These are phyloP conservation scores for Suillus occidentalis DNA, from an alignment of 768 basidiomycete genomes.

Conservation along the genomic window DNA sequence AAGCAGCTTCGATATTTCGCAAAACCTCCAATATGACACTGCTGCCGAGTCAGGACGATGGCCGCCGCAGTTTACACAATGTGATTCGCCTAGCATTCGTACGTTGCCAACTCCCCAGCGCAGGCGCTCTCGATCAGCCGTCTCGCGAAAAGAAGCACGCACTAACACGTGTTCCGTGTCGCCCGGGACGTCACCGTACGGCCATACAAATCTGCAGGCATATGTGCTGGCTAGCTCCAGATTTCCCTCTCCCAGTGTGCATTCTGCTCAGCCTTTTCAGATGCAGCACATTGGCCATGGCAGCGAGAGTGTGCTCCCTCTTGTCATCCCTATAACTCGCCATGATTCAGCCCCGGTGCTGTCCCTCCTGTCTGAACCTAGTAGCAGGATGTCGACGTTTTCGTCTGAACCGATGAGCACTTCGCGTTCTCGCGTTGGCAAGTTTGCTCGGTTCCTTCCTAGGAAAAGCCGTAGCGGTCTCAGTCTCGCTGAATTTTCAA, in stretches of 20 bases:
- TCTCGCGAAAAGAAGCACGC: slow-evolving; percentile 33
- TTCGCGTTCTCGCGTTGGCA: slow-evolving; percentile 16
- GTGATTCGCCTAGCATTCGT: slow-evolving; percentile 13
- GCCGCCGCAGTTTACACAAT: slow-evolving; percentile 10
- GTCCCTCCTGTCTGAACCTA: slow-evolving; percentile 25
- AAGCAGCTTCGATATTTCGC: slow-evolving; percentile 23
- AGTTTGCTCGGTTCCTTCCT: slow-evolving; percentile 31
- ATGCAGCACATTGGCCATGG: slow-evolving; percentile 27
- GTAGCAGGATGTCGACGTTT: slow-evolving; percentile 19
- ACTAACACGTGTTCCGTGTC: slow-evolving; percentile 18
- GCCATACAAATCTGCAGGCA: slow-evolving; percentile 30
- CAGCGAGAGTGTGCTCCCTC: slow-evolving; percentile 28
- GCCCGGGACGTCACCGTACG: slow-evolving; percentile 32
- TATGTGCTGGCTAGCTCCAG: slow-evolving; percentile 22
- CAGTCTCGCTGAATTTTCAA: slow-evolving; percentile 25
- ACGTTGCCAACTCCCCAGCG: slow-evolving; percentile 28
- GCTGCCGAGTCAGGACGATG: slow-evolving; percentile 15
- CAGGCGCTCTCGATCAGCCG: slow-evolving; percentile 34
- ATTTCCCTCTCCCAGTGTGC: slow-evolving; percentile 26
- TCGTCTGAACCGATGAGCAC: slow-evolving; percentile 18
- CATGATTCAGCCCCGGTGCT: slow-evolving; percentile 10
- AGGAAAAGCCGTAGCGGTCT: slow-evolving; percentile 33
- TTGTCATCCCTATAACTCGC: slow-evolving; percentile 7
- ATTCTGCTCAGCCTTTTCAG: slow-evolving; percentile 27
- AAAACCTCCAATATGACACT: slow-evolving; percentile 5